Evolutionary conservation across 2,329 filamentous ascomycete species (phyloP).

Genomic region (Colletotrichum navitas): DNA sequence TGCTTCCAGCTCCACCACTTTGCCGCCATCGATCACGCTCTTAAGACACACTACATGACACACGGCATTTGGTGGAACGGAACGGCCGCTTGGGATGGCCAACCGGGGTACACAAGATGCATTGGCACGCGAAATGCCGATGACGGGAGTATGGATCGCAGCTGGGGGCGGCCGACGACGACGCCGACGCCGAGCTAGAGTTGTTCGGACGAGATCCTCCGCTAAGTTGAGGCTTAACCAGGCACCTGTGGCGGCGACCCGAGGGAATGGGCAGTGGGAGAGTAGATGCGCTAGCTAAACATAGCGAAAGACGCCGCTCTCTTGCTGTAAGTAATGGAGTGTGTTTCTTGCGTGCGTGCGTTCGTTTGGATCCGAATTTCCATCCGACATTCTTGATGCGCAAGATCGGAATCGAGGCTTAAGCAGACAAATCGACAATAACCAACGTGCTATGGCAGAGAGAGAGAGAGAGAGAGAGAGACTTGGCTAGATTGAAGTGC

Average conservation of each 20-base stretch:
- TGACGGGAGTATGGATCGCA: neutral
- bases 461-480: no score
- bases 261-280: constrained; percentile 23
- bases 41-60: constrained; percentile 11
- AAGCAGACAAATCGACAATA: neutral
- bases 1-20: neutral
- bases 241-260: constrained; percentile 29
- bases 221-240: constrained; percentile 28
- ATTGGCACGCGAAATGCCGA: neutral
- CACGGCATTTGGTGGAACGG: neutral
- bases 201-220: constrained; percentile 36
- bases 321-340: neutral
- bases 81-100: neutral
- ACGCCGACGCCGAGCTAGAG: neutral
- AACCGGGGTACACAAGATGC: neutral
- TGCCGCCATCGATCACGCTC: constrained; percentile 10
- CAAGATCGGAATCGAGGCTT: constrained; percentile 14
- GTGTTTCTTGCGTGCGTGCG: neutral
- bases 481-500: neutral
- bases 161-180: neutral
- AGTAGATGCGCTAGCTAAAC: neutral
- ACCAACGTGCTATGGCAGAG: neutral
- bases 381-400: constrained; percentile 6
- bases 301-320: neutral
- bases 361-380: constrained; percentile 1